These are phyloP conservation scores for Pseudogymnoascus verrucosus DNA, from an alignment of 2,329 filamentous ascomycete species.

Conservation along the genomic window DNA sequence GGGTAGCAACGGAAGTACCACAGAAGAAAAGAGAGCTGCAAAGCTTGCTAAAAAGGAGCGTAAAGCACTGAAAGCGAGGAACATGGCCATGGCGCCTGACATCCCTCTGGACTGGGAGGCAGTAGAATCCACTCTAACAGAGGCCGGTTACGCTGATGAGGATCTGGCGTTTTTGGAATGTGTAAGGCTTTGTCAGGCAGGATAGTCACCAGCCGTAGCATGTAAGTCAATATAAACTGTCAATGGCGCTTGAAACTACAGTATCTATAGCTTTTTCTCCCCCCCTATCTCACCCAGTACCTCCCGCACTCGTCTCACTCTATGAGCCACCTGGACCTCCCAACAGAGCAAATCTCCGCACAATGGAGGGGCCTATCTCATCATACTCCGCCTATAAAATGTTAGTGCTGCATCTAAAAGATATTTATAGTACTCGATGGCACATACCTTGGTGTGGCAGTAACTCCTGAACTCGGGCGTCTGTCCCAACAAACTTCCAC, in stretches of 20 bases:
- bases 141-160: background rate
- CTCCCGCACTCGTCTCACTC: background rate
- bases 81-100: too few species aligned
- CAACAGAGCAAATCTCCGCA: conserved; percentile 85
- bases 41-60: too few species aligned
- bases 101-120: background rate
- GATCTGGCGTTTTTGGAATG: background rate
- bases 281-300: background rate
- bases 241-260: conserved; percentile 10
- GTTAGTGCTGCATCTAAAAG: conserved; percentile 3
- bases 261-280: conserved; percentile 9
- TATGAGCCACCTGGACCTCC: conserved; percentile 83
- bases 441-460: conserved; percentile 78
- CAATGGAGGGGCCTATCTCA: conserved; percentile 92
- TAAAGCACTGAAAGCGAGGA: too few species aligned
- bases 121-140: background rate
- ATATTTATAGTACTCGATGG: conserved; percentile 6
- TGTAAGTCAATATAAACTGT: background rate
- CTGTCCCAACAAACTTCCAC: conserved; percentile 89
- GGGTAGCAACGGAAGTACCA: too few species aligned
- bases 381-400: conserved; percentile 57
- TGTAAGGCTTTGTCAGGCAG: background rate
- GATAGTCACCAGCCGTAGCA: background rate
- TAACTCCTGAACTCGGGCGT: conserved; percentile 98
- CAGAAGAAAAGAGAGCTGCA: too few species aligned